Evolutionary conservation across 1,284 basidiomycete genomes (phyloP), one percentile per base, ranked within the genome.

Genomic region (Mixia osmundae): DNA sequence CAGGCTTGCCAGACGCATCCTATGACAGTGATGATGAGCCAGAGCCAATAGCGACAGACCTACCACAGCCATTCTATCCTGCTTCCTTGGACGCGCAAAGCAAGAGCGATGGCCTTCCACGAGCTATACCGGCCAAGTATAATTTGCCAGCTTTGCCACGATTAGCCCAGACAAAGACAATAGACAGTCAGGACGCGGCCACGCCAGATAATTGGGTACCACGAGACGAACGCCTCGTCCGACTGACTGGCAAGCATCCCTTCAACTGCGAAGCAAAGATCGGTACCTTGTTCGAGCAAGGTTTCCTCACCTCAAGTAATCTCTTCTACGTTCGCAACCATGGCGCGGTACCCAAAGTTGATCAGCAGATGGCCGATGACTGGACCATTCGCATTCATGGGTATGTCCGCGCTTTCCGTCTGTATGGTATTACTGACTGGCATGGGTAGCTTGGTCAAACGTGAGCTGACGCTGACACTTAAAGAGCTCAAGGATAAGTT

Each of bases 311-410:
- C 1, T 67, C 71, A 0, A 61, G 62, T 26, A 60, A 66, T 41
- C 59, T 74, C n/a, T 69, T 70, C 53, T 73, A 65, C 47, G 71
- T 73, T 14, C 64, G 72, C 15, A 71, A 68, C 43, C 72, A 74
- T 47, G 72, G 72, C 12, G 63, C 68, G 2, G 69, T 71, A 2
- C 72, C 72, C 0, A 50, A 53, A 14, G 57, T 72, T 15, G 55
- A 59, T 15, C 51, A 52, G 3, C 52, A 59, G 7, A 50, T 53
- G 15, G 56, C 59, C 4, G 47, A 48, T 3, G 48, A 57, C 12
- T 73, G 71, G 71, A 60, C 53, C 37, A 44, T 73, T 15, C 4
- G 10, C 5, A 20, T 25, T 11, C 16, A 20, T 38, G 50, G n/a
- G n/a, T n/a, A n/a, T n/a, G n/a, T n/a, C n/a, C n/a, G n/a, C n/a